Evolutionary conservation across 495 filamentous ascomycete genomes (phyloP).

Genomic region (Annulohypoxylon stygium): DNA sequence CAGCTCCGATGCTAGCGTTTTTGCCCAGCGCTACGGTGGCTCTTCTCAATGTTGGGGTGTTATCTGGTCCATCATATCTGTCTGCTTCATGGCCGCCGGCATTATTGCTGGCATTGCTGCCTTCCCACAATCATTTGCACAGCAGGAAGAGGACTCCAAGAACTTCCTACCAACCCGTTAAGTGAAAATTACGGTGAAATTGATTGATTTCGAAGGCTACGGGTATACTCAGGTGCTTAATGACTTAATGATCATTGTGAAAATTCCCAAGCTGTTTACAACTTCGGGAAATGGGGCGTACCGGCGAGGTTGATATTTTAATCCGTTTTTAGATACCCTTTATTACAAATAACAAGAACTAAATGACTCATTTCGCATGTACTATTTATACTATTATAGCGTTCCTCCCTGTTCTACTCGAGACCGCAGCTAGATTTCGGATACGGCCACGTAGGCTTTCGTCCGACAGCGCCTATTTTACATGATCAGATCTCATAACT

Average conservation of each 20-base stretch:
- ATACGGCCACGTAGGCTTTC: too few species aligned
- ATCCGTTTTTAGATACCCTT: conserved; percentile 33
- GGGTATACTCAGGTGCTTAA: neutral
- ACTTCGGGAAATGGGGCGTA: conserved; percentile 18
- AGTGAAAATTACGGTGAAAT: neutral
- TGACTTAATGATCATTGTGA: neutral
- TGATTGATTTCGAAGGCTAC: neutral
- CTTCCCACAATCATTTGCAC: conserved; percentile 73
- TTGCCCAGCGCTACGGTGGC: conserved; percentile 81
- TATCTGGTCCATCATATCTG: conserved; percentile 78
- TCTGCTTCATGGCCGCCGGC: conserved; percentile 75
- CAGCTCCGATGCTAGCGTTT: conserved; percentile 82
- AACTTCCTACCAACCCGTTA: conserved; percentile 68
- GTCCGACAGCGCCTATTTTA: too few species aligned
- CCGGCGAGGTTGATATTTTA: conserved; percentile 9
- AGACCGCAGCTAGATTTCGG: too few species aligned
- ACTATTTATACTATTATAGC: neutral
- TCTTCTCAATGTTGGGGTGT: conserved; percentile 87
- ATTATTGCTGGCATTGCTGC: conserved; percentile 82
- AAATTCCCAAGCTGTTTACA: neutral
- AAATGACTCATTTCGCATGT: neutral
- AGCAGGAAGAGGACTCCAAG: conserved; percentile 78
- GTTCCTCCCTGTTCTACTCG: neutral
- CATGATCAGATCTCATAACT: too few species aligned
- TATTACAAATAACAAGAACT: conserved; percentile 8